Evolutionary conservation across 305 asterid species (phyloP), one percentile per base, ranked within the genome.

Genomic region (Solanum hybrid): DNA sequence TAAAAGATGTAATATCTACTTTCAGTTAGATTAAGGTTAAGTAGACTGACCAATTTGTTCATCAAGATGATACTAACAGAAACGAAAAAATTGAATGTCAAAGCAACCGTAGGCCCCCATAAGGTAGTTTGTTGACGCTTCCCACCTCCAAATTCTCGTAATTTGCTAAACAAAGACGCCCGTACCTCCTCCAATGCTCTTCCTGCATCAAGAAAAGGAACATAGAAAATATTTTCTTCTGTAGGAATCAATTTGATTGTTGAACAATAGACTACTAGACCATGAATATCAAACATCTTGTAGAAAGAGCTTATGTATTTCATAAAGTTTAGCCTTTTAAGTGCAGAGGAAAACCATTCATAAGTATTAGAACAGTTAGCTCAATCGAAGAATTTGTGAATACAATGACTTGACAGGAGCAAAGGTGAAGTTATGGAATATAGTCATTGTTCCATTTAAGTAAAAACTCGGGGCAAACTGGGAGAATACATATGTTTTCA

Each of bases 111-210:
- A 26, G 99, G 99, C 71, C 96, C 96, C 95, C 94, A 93, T 71
- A 95, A 90, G 77, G 96, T 92, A 92, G 95, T 31, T 31, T 31
- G 34, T 31, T 31, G 34, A 31, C 97, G 98, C 92, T 95, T 97
- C 80, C 96, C 90, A 78, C 97, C 95, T 83, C 93, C 90, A 89
- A 94, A 88, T 77, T 92, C 94, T 86, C 90, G 94, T 26, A 97
- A 92, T 91, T 93, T 96, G 95, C 92, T 97, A 90, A 95, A 97
- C 93, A 97, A 81, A 6, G 99, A 95, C 8, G 98, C 95, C 2
- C 98, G 96, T 22, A 93, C 91, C 90, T 97, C 98, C 94, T 97
- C 99, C 93, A 97, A 90, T 85, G 99, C 98, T 95, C 92, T 95
- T 91, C 99, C 99, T 97, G 31, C 57, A 86, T 69, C 64, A 90